Conservation (phyloP, 1,139 yeast genomes). For the Candida mesenterica region DNA sequence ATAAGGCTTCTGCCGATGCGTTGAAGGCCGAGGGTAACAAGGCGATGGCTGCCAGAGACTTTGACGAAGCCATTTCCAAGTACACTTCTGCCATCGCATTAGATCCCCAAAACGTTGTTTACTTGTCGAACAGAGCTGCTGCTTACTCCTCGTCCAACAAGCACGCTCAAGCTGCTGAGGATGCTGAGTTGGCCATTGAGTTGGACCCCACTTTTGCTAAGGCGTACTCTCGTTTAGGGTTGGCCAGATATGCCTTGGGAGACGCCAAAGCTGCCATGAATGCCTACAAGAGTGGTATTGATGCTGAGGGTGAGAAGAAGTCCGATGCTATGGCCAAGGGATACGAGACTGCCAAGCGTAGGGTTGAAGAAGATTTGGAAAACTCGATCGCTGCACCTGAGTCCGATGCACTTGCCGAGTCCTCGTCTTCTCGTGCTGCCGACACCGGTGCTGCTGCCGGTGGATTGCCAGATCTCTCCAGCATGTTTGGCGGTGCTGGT, state of each 20-base stretch:
- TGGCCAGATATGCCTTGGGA: constrained; percentile 88
- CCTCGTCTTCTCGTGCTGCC: constrained; percentile 12
- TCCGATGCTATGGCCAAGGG: constrained; percentile 93
- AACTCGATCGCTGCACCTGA: constrained; percentile 33
- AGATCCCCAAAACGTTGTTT: constrained; percentile 66
- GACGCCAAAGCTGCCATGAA: constrained; percentile 86
- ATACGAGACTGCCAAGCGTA: constrained; percentile 85
- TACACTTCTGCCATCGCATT: constrained; percentile 82
- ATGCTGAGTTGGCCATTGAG: constrained; percentile 78
- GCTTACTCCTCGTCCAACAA: constrained; percentile 81
- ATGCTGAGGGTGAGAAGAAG: constrained; percentile 80
- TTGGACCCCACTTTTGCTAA: constrained; percentile 80
- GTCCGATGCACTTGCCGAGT: constrained; percentile 24
- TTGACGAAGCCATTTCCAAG: constrained; percentile 64
- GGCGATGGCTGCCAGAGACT: constrained; percentile 82
- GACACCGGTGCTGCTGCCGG: constrained; percentile 46
- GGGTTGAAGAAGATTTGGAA: constrained; percentile 73
- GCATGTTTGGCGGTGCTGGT: constrained; percentile 60
- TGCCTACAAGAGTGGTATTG: constrained; percentile 85
- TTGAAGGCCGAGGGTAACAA: constrained; percentile 86
- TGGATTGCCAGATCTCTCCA: constrained; percentile 71
- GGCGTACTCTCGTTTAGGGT: constrained; percentile 93
- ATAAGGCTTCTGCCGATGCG: constrained; percentile 73
- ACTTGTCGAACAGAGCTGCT: constrained; percentile 93
- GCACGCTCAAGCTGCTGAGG: constrained; percentile 75